Evolutionary conservation across 192 early-diverging fungal genomes (phyloP).

Genomic region (Lobosporangium transversale): DNA sequence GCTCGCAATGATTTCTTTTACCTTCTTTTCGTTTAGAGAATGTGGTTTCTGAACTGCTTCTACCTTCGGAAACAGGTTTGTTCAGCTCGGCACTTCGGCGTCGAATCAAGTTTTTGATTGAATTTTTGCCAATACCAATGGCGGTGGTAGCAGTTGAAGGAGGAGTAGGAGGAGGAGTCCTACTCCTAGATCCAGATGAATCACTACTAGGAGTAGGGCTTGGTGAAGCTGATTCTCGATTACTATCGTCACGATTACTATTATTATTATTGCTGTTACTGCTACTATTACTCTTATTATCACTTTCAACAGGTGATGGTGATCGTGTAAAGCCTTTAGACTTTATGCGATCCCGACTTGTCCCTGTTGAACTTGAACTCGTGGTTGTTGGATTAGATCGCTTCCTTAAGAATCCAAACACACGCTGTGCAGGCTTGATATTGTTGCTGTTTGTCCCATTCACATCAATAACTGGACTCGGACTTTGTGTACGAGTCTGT

Average conservation of each 20-base stretch:
- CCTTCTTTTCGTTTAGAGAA: too few species aligned
- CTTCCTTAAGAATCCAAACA: conserved; percentile 31
- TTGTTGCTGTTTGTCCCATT: conserved; percentile 7
- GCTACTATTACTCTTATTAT: too few species aligned
- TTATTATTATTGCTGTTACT: not conserved
- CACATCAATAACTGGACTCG: not conserved
- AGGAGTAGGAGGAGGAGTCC: too few species aligned
- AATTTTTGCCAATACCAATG: too few species aligned
- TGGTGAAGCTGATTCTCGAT: not conserved
- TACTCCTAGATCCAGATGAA: too few species aligned
- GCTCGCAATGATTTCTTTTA: too few species aligned
- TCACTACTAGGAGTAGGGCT: not conserved
- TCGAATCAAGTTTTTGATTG: conserved; percentile 26
- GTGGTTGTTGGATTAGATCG: not conserved
- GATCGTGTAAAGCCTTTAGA: too few species aligned
- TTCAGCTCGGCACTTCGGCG: conserved; percentile 20
- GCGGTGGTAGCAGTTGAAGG: too few species aligned
- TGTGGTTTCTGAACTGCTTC: too few species aligned
- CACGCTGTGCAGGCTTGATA: conserved; percentile 21
- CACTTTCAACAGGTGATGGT: too few species aligned
- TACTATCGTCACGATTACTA: not conserved
- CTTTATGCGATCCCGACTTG: too few species aligned
- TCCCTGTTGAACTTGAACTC: not conserved
- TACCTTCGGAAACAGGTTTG: not conserved
- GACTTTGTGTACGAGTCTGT: conserved; percentile 2